phyloP scores from a whole-genome alignment of 345 rosid genomes.

The Pugionium dolabratum region DNA sequence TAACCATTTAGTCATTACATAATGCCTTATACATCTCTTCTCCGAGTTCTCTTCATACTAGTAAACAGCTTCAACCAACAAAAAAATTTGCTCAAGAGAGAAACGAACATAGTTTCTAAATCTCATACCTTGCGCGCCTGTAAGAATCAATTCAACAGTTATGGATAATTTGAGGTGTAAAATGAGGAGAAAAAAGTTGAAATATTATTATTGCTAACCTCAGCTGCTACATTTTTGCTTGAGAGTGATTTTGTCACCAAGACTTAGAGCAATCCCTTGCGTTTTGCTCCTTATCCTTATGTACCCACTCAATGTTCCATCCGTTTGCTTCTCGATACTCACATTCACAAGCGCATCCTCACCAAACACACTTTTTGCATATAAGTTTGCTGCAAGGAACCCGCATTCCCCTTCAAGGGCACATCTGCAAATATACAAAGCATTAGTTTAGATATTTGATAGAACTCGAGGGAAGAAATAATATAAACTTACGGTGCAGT shows the following conservation, averaged over 20 bases:
- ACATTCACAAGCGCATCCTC: constrained; percentile 33
- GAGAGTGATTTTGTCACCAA: constrained; percentile 15
- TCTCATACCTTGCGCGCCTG: constrained; percentile 25
- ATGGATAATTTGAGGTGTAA: too few species aligned
- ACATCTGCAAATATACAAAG: constrained; percentile 47
- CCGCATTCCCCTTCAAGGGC: constrained; percentile 87
- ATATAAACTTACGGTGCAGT: constrained; percentile 35
- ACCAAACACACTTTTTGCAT: constrained; percentile 87
- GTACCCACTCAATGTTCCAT: constrained; percentile 75
- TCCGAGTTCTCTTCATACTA: neutral
- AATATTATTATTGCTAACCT: constrained; percentile 7
- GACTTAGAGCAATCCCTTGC: constrained; percentile 78
- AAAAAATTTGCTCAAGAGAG: constrained; percentile 15
- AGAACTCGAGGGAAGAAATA: neutral
- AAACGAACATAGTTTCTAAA: constrained; percentile 16
- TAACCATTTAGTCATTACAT: constrained; percentile 36
- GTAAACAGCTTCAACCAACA: too few species aligned
- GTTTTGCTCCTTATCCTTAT: constrained; percentile 92
- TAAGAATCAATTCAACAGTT: neutral
- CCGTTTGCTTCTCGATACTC: constrained; percentile 45
- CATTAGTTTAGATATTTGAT: neutral
- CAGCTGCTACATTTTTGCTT: constrained; percentile 44
- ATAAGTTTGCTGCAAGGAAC: constrained; percentile 81
- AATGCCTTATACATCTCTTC: neutral
- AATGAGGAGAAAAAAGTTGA: too few species aligned